A percentile compares a stretch with the other conserved stretches of the same genome.
Conservation (phyloP, 192 early-diverging fungal species). For the Entomortierella beljakovae region DNA sequence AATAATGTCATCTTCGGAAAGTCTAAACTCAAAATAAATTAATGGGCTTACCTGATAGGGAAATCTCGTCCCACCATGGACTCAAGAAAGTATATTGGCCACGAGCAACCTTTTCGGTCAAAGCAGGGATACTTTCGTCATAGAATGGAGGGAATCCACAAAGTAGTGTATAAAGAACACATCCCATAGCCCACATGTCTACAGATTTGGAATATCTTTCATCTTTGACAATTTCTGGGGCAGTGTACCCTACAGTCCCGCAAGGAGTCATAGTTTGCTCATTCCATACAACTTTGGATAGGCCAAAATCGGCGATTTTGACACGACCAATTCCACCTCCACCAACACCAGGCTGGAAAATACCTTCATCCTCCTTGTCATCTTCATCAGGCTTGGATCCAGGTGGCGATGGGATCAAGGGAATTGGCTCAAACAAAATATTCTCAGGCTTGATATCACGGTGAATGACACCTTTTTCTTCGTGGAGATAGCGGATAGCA, state of each 20-base stretch:
- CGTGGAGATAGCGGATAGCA: conserved; percentile 87
- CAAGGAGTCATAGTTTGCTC: conserved; percentile 90
- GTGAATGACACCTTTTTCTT: conserved; percentile 83
- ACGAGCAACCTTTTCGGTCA: conserved; percentile 87
- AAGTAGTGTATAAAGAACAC: conserved; percentile 87
- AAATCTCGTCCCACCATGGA: conserved; percentile 94
- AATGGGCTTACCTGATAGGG: conserved; percentile 59
- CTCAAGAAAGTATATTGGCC: conserved; percentile 88
- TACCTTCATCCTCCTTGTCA: conserved; percentile 80
- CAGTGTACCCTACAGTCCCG: conserved; percentile 94
- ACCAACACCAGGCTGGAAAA: conserved; percentile 77
- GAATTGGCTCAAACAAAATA: conserved; percentile 82
- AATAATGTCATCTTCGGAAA: neutral
- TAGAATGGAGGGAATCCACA: conserved; percentile 89
- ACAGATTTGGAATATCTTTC: conserved; percentile 84
- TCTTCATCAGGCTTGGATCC: conserved; percentile 66
- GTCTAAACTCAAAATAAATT: neutral
- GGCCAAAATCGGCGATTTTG: conserved; percentile 93
- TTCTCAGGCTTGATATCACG: conserved; percentile 97
- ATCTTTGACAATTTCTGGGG: conserved; percentile 90
- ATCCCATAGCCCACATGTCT: conserved; percentile 91
- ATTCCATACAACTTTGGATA: conserved; percentile 89
- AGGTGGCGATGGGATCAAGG: conserved; percentile 64
- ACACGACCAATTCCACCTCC: conserved; percentile 87
- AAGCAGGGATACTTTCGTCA: conserved; percentile 79